phyloP scores from a whole-genome alignment of 1,284 basidiomycete species.

The Fomitopsis pinicola region DNA sequence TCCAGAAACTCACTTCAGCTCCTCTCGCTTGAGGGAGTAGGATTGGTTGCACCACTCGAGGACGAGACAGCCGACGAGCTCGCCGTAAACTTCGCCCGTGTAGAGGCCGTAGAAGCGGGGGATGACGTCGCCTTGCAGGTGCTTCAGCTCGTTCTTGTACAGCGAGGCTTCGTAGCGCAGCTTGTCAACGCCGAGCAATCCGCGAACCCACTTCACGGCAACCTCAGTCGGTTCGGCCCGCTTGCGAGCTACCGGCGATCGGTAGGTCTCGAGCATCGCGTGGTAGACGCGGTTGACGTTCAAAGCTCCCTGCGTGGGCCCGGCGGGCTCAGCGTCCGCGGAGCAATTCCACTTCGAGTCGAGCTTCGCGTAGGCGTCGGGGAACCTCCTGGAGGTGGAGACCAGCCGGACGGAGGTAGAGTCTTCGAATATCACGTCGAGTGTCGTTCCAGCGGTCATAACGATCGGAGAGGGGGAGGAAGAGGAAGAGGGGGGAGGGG shows the following conservation, averaged over 20 bases:
- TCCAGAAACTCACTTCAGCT: constrained; percentile 9
- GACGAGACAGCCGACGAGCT: constrained; percentile 28
- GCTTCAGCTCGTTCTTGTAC: constrained; percentile 9
- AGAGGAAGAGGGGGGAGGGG: neutral
- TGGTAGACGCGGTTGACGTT: constrained; percentile 11
- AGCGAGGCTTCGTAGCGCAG: constrained; percentile 11
- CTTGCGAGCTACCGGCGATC: neutral
- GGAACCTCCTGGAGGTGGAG: neutral
- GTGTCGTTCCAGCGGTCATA: neutral
- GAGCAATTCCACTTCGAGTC: constrained; percentile 6
- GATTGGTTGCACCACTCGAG: constrained; percentile 32
- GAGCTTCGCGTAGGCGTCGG: constrained; percentile 11
- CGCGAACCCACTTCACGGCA: constrained; percentile 18
- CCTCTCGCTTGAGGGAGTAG: constrained; percentile 6
- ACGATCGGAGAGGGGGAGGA: neutral
- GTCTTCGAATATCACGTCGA: constrained; percentile 15
- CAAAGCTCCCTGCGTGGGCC: neutral
- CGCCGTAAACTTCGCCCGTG: constrained; percentile 5
- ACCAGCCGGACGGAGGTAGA: constrained; percentile 10
- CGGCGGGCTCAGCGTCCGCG: neutral
- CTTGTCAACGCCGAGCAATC: neutral
- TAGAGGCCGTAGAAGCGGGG: constrained; percentile 15
- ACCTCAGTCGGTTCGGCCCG: constrained; percentile 4
- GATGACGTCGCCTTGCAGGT: constrained; percentile 12
- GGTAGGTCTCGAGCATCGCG: constrained; percentile 6